Base-by-base conservation (phyloP, 2,329 filamentous ascomycete species). In the Metarhizium brunneum region DNA sequence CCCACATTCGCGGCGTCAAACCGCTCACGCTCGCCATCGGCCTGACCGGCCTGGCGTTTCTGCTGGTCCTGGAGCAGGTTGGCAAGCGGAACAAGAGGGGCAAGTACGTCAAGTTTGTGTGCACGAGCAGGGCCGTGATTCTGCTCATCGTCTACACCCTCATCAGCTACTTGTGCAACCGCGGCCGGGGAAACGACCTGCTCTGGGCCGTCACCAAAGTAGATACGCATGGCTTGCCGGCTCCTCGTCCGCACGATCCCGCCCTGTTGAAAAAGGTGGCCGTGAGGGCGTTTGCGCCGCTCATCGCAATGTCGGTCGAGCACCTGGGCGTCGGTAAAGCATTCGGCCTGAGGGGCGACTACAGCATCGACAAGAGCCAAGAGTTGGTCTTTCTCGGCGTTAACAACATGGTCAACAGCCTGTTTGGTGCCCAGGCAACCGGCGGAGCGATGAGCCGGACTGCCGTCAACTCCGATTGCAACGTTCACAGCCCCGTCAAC, bases 361-460 rank as follows among this genome's bases (percentile, higher is more conserved):
- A 87, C 63, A 73, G 76, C 7, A 81, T 82, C 45, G 83, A 87
- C 59, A 78, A 83, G 60, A 84, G 80, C 13, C 83, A 87, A 64
- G 84, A 87, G 60, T 76, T 87, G 2, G 80, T 80, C 56, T 86
- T 83, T 61, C 77, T 85, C 3, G 84, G 83, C 10, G 67, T 81
- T 16, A 77, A 78, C 45, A 86, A 86, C 66, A 76, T 86, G 57
- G 75, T 83, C 69, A 86, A 85, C 68, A 79, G 78, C 50, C 82
- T 85, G 68, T 86, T 87, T 66, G 79, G 81, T 25, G 73, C 79
- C 10, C 84, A 86, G 80, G 75, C 82, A 0, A 75, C 85, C 13
- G 82, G 83, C 13, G 84, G 83, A 29, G 83, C 83, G 59, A 86
- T 87, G 79, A 85, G 82, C 0, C 75, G 84, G 10, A 86, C 84